Percentiles rank a stretch among this genome's conserved stretches.
Evolutionary conservation across 352 stramenopile species (phyloP).

Genomic region (Phytophthora foliorum): DNA sequence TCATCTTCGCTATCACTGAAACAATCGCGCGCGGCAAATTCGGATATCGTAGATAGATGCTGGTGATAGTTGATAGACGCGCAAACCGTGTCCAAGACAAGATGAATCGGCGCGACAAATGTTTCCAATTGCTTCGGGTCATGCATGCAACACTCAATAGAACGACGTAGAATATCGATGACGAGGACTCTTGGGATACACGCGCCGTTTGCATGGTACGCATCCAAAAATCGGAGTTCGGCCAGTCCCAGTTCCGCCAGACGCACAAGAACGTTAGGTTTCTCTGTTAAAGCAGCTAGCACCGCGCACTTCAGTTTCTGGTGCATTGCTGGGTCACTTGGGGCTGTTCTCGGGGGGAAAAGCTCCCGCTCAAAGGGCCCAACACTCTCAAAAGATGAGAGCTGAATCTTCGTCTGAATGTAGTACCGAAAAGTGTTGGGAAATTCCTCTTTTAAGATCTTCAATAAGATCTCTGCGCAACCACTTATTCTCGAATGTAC

Average conservation of each 20-base stretch:
- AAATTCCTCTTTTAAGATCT: conserved; percentile 74
- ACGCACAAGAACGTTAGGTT: conserved; percentile 51
- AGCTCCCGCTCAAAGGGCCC: conserved; percentile 75
- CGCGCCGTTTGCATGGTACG: conserved; percentile 51
- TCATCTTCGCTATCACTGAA: conserved; percentile 77
- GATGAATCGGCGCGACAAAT: conserved; percentile 61
- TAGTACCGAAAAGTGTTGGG: conserved; percentile 85
- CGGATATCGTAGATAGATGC: conserved; percentile 76
- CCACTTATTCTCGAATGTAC: conserved; percentile 65
- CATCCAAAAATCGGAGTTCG: conserved; percentile 76
- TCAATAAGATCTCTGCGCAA: conserved; percentile 74
- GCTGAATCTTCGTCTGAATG: conserved; percentile 70
- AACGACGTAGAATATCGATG: conserved; percentile 64
- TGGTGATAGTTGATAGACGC: conserved; percentile 83
- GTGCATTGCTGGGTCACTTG: conserved; percentile 65
- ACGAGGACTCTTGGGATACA: conserved; percentile 65
- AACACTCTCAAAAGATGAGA: conserved; percentile 82
- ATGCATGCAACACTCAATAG: conserved; percentile 59
- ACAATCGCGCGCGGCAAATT: conserved; percentile 77
- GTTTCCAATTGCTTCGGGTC: conserved; percentile 53
- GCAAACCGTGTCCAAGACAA: conserved; percentile 66
- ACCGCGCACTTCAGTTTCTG: conserved; percentile 64
- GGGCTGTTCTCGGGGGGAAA: conserved; percentile 60
- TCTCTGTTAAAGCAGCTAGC: conserved; percentile 60
- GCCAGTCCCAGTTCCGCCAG: conserved; percentile 67